phyloP scores from a whole-genome alignment of 2,329 filamentous ascomycete species.

The Pyricularia sp. region DNA sequence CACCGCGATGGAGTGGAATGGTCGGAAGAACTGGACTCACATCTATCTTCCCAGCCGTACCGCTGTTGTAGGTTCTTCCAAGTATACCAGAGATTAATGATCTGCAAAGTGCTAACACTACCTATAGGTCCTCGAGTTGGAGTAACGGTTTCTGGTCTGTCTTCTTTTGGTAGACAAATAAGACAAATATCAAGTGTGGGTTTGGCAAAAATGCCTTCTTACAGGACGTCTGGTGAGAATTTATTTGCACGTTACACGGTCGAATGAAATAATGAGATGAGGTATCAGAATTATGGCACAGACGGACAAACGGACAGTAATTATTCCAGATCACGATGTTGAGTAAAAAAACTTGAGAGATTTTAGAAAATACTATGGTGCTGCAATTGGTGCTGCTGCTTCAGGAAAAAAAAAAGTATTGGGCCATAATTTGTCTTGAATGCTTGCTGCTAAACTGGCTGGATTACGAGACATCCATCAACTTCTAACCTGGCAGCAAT shows the following conservation, averaged over 20 bases:
- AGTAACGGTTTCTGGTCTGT: background rate
- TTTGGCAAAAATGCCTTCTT: background rate
- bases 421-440: too few species aligned
- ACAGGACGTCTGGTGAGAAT: background rate
- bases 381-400: background rate
- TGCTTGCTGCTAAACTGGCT: too few species aligned
- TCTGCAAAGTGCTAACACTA: background rate
- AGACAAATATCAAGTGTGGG: background rate
- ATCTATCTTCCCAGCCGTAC: constrained; percentile 78
- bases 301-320: background rate
- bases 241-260: background rate
- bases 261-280: background rate
- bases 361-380: background rate
- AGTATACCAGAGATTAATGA: background rate
- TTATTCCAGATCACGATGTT: background rate
- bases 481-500: too few species aligned
- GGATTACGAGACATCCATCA: too few species aligned
- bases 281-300: background rate
- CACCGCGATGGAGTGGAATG: constrained; percentile 81
- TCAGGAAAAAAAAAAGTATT: background rate
- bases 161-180: background rate
- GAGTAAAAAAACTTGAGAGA: background rate
- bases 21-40: constrained; percentile 78
- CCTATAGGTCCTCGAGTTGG: background rate
- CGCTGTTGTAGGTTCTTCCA: constrained; percentile 55